phyloP scores from a whole-genome alignment of 2,329 filamentous ascomycete genomes.

The Rosellinia necatrix region DNA sequence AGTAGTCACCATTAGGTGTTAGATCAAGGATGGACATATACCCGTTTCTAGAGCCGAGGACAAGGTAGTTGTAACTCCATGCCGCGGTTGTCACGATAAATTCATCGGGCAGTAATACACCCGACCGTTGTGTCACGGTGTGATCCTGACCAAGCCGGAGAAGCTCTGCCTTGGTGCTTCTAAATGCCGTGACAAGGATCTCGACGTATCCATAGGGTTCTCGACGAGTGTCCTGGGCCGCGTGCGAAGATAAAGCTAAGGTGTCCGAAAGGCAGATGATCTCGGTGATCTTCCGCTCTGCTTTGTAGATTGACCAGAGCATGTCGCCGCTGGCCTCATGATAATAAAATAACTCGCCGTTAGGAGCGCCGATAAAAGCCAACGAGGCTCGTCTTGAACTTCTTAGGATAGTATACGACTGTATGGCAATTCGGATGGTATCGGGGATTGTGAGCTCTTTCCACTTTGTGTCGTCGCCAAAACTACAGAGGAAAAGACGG shows the following conservation, averaged over 20 bases:
- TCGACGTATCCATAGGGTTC: constrained; percentile 29
- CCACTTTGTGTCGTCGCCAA: constrained; percentile 47
- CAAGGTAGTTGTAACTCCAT: constrained; percentile 46
- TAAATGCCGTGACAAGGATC: constrained; percentile 53
- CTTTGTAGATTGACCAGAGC: constrained; percentile 44
- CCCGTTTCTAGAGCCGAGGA: constrained; percentile 61
- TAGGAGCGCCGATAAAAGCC: constrained; percentile 55
- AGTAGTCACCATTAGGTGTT: constrained; percentile 34
- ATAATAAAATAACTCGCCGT: constrained; percentile 54
- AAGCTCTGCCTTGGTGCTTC: constrained; percentile 49
- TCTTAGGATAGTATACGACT: constrained; percentile 54
- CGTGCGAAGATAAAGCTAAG: constrained; percentile 3
- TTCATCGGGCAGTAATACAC: constrained; percentile 50
- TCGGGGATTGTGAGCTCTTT: constrained; percentile 46
- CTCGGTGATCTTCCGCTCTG: constrained; percentile 56
- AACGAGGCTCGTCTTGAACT: constrained; percentile 43
- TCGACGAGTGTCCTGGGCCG: neutral
- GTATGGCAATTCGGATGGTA: constrained; percentile 45
- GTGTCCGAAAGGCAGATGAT: constrained; percentile 49
- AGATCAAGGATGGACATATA: constrained; percentile 47
- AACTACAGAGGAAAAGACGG: constrained; percentile 55
- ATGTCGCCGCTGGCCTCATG: constrained; percentile 31
- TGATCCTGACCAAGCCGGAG: constrained; percentile 46
- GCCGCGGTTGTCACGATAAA: constrained; percentile 56
- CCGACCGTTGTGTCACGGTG: constrained; percentile 36